Base-by-base conservation (phyloP, 768 basidiomycete genomes). In the Boletus subcaerulescens region DNA sequence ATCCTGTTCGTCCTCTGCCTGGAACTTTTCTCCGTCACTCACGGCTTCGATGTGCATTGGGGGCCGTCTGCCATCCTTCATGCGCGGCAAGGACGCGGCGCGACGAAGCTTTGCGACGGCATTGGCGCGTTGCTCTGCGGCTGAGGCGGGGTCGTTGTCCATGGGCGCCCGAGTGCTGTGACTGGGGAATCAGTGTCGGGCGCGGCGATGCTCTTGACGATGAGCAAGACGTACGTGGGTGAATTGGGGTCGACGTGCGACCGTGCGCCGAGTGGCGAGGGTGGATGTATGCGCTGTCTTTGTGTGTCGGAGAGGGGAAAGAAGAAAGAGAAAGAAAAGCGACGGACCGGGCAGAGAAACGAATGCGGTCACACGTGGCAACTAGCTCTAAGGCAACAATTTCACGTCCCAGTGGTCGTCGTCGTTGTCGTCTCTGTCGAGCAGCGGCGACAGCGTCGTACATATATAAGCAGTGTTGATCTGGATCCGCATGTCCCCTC, bases 101-200 rank as follows among this genome's bases (percentile, higher is more conserved):
- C 94, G 85, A 74, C 89, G 93, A 60, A 97, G 83, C 74, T 87
- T 93, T 43, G 91, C 91, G 45, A 96, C 87, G 12, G 93, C 90
- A 51, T 84, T 82, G 66, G 91, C 90, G 56, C 94, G 86, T 71
- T 93, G 88, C 69, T 94, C 89, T 26, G 82, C 82, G 72, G 80
- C 75, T 12, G 76, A 72, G 43, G 77, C 61, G 50, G 65, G 67
- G 60, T 80, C 70, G 62, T 57, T 69, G 56, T 71, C 70, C 71
- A 73, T 71, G 47, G 40, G 45, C 55, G 56, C 52, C 55, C 51
- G 39, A 32, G 39, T 12, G 47, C 63, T 67, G 44, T 29, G 29
- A 11, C 5, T 15, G 24, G 31, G 31, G 17, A 8, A 31, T 57
- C 33, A 58, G 29, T 6, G 35, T 6, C 14, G 46, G 22, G 42